Conservation (phyloP, 2,329 filamentous ascomycete genomes). For the Fusarium neocosmosporiellum region DNA sequence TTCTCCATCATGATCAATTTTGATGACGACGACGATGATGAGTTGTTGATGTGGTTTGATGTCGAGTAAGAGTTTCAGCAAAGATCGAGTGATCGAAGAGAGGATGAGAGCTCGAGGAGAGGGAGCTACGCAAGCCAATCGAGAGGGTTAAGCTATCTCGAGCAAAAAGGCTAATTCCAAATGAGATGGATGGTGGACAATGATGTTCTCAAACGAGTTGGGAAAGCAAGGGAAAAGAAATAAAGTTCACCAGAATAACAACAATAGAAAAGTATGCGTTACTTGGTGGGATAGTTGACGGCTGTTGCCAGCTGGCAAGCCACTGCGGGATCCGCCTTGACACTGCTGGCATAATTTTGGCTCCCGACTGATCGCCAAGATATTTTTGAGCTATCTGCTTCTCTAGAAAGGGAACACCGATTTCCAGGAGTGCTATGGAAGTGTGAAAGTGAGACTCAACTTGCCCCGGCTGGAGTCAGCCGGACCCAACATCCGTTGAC, state of each 20-base stretch:
- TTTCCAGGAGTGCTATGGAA: background rate
- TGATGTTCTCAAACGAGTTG: background rate
- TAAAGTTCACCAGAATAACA: background rate
- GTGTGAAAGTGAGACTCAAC: background rate
- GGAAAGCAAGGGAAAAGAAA: background rate
- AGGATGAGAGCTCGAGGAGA: background rate
- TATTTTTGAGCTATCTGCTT: background rate
- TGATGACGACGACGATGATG: background rate
- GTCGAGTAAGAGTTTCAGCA: background rate
- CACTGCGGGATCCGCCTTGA: background rate
- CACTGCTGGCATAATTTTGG: background rate
- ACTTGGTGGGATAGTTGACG: background rate
- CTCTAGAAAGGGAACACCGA: background rate
- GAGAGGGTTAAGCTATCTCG: background rate
- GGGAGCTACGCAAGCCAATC: background rate
- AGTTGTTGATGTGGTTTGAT: background rate
- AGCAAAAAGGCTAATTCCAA: background rate
- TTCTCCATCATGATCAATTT: background rate
- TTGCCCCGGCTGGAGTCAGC: constrained; percentile 34
- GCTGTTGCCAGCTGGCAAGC: constrained; percentile 14
- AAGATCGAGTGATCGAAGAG: background rate
- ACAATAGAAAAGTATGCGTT: background rate
- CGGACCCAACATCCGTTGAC: constrained; percentile 43
- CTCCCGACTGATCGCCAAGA: background rate
- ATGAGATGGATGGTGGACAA: constrained; percentile 4